A percentile compares a stretch with the other conserved stretches of the same genome.
These are phyloP conservation scores for Poterioochromonas sp. DNA, from an alignment of 352 stramenopile species.

Conservation along the genomic window DNA sequence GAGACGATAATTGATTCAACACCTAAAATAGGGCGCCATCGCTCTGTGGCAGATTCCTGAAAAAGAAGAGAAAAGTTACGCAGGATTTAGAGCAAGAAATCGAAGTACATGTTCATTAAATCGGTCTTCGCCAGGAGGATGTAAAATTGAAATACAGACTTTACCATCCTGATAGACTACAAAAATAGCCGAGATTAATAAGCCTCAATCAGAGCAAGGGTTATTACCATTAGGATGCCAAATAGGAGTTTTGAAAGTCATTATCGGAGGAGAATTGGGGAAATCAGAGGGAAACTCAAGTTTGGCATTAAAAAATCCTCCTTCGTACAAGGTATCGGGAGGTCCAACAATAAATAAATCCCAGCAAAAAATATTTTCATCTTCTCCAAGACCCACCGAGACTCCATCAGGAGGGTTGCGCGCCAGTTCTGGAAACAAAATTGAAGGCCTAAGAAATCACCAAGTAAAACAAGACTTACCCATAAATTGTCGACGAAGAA, in stretches of 20 bases:
- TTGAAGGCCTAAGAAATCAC: neutral
- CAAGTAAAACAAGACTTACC: neutral
- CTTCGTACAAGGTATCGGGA: constrained; percentile 84
- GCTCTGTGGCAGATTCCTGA: constrained; percentile 88
- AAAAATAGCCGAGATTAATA: no score
- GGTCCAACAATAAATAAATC: constrained; percentile 94
- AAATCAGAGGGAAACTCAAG: constrained; percentile 96
- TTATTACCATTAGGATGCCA: constrained; percentile 93
- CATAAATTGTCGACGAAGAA: constrained; percentile 11
- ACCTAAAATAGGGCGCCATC: constrained; percentile 93
- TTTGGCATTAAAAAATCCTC: constrained; percentile 94
- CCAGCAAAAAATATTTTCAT: constrained; percentile 98
- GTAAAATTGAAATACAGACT: constrained; percentile 99
- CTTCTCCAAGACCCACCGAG: constrained; percentile 89
- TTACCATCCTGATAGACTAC: constrained; percentile 93
- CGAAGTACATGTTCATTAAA: constrained; percentile 76
- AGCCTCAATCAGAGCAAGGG: constrained; percentile 32
- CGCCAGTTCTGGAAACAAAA: constrained; percentile 71
- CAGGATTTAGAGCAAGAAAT: neutral
- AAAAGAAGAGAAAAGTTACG: constrained; percentile 20
- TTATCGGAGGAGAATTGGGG: constrained; percentile 94
- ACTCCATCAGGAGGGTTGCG: constrained; percentile 96
- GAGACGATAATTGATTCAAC: constrained; percentile 83
- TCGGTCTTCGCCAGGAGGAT: constrained; percentile 92
- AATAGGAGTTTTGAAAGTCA: constrained; percentile 98